Conservation (phyloP, 129 eudicot species). For the Flaveria bidentis region DNA sequence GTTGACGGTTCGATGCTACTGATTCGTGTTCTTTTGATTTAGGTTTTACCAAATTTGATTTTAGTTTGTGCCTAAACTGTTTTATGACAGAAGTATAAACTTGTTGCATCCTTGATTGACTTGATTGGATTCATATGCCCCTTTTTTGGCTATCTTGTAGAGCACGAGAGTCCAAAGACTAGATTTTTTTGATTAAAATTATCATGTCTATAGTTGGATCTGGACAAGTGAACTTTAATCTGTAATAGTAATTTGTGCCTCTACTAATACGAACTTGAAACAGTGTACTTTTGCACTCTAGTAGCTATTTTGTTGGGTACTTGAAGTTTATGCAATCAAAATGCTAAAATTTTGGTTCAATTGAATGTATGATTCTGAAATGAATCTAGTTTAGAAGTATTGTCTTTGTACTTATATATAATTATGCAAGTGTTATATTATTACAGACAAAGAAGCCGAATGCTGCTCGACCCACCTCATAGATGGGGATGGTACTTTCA, state of each 20-base stretch:
- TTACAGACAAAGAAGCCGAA: conserved; percentile 17
- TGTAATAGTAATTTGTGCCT: not conserved
- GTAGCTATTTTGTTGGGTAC: not conserved
- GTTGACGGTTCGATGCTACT: conserved; percentile 22
- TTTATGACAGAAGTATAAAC: not conserved
- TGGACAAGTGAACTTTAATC: conserved; percentile 1
- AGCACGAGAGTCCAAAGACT: not conserved
- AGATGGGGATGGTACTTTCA: conserved; percentile 26
- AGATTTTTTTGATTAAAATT: not conserved
- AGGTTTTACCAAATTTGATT: conserved; percentile 18
- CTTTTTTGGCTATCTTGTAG: conserved; percentile 9
- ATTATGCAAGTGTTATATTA: conserved; percentile 11
- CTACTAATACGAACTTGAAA: not conserved
- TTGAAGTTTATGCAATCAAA: not conserved
- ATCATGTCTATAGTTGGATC: conserved; percentile 19
- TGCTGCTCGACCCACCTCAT: conserved; percentile 17
- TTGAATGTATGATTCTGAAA: not conserved
- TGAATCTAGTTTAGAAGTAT: not conserved
- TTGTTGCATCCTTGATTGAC: conserved; percentile 3
- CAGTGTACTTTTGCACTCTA: not conserved
- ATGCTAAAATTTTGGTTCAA: not conserved
- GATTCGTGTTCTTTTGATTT: conserved; percentile 11
- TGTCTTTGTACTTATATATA: conserved; percentile 8
- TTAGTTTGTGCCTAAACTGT: not conserved
- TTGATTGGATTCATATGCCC: not conserved